A percentile compares a stretch with the other conserved stretches of the same genome.
These are phyloP conservation scores for Thelonectria blattea DNA, from an alignment of 2,329 filamentous ascomycete species.

Conservation along the genomic window DNA sequence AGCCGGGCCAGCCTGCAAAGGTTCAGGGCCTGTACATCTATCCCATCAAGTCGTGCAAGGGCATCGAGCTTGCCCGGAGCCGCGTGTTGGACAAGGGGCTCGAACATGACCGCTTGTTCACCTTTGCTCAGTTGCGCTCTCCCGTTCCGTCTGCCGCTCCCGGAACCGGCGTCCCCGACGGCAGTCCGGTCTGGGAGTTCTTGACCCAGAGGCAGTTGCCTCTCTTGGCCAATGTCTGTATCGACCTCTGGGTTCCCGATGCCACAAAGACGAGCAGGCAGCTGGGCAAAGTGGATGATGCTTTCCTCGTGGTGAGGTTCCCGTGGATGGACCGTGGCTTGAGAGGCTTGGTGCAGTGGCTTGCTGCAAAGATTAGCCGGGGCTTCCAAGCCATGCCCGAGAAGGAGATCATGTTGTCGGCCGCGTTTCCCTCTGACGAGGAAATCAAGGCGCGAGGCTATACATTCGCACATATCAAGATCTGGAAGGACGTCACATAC, in stretches of 20 bases:
- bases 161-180: constrained; percentile 31
- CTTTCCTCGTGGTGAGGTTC: constrained; percentile 71
- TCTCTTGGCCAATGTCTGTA: constrained; percentile 71
- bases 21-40: constrained; percentile 77
- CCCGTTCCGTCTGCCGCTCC: constrained; percentile 3
- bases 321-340: constrained; percentile 62
- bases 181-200: constrained; percentile 67
- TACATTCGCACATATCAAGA: constrained; percentile 62
- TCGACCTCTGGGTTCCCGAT: constrained; percentile 74
- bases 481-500: constrained; percentile 65
- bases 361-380: constrained; percentile 58
- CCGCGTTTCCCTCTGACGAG: constrained; percentile 62
- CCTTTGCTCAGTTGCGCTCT: constrained; percentile 68
- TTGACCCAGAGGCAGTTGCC: constrained; percentile 74
- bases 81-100: constrained; percentile 73
- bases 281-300: constrained; percentile 57
- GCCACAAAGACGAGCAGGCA: constrained; percentile 58
- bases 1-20: constrained; percentile 29
- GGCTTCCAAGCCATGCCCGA: constrained; percentile 60
- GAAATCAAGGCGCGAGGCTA: constrained; percentile 67
- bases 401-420: constrained; percentile 70
- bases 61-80: constrained; percentile 72
- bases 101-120: constrained; percentile 82
- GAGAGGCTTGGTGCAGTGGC: constrained; percentile 51
- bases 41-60: constrained; percentile 82